Conservation (phyloP, 2,329 filamentous ascomycete species). For the Pestalotiopsis fici region DNA sequence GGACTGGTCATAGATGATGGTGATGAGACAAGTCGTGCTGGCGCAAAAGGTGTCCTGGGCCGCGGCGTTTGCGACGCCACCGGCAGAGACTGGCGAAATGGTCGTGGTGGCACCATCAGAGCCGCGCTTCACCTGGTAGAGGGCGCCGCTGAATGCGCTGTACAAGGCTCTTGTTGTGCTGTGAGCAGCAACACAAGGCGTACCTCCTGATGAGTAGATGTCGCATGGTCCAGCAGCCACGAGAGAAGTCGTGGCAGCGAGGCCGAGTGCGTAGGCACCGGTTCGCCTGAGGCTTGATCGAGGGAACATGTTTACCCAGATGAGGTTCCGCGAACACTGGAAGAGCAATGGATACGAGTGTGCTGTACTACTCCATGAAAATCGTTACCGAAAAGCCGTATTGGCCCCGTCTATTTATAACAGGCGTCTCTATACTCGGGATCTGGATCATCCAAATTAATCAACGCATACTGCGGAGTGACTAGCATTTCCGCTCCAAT, state of each 20-base stretch:
- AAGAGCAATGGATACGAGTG: not conserved
- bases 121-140: conserved; percentile 62
- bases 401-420: not conserved
- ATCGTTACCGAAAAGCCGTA: not conserved
- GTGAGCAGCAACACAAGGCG: conserved; percentile 66
- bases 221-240: conserved; percentile 60
- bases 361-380: not conserved
- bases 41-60: conserved; percentile 63
- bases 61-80: conserved; percentile 63
- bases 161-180: conserved; percentile 67
- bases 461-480: not conserved
- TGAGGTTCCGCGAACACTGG: not conserved
- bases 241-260: conserved; percentile 33
- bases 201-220: conserved; percentile 58
- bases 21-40: conserved; percentile 63
- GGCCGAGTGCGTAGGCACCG: conserved; percentile 27
- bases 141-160: conserved; percentile 48
- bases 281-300: conserved; percentile 3
- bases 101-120: conserved; percentile 50
- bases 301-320: conserved; percentile 1
- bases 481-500: not conserved
- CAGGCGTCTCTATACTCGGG: not conserved
- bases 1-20: conserved; percentile 67
- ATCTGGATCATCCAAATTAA: not conserved
- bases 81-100: conserved; percentile 54